Base-by-base conservation (phyloP, 2,329 filamentous ascomycete genomes). In the Rhytidhysteron rufulum region DNA sequence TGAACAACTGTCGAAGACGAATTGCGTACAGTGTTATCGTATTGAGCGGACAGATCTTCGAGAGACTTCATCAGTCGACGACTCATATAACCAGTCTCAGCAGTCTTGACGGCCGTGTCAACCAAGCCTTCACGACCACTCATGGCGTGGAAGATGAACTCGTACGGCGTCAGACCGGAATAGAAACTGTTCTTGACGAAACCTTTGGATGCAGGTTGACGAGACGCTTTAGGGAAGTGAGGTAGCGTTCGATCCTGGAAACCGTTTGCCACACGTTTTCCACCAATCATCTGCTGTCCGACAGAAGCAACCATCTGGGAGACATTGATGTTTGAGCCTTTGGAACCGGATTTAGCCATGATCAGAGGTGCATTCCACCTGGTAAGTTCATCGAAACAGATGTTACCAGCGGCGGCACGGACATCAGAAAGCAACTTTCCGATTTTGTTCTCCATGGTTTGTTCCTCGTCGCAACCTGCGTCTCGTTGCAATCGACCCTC, bases 101-200 rank as follows among this genome's bases (percentile, higher is more conserved):
- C 93, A 39, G 93, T 98, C 73, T 98, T 98, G 70, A 97, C 93
- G 45, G 93, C 93, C 2, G 93, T 98, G 78, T 98, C 93, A 58
- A 98, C 90, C 51, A 98, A 73, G 80, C 93, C 93, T 80, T 97
- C 93, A 81, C 93, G 86, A 55, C 93, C 93, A 56, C 89, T 95
- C 71, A 97, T 96, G 51, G 93, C 93, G 78, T 98, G 93, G 69
- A 98, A 97, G 42, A 97, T 79, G 65, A 98, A 97, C 57, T 98
- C 93, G 0, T 87, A 89, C 2, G 93, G 91, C 1, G 84, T 78
- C 1, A 98, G 73, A 2, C 93, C 93, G 0, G 87, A 87, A 66
- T 95, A 98, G 76, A 98, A 98, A 70, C 89, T 96, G 70, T 97
- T 96, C 46, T 83, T 81, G 35, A 98, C 91, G 70, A 98, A 98